Base-by-base conservation (phyloP, 2,329 filamentous ascomycete species). In the Botrytis deweyae region DNA sequence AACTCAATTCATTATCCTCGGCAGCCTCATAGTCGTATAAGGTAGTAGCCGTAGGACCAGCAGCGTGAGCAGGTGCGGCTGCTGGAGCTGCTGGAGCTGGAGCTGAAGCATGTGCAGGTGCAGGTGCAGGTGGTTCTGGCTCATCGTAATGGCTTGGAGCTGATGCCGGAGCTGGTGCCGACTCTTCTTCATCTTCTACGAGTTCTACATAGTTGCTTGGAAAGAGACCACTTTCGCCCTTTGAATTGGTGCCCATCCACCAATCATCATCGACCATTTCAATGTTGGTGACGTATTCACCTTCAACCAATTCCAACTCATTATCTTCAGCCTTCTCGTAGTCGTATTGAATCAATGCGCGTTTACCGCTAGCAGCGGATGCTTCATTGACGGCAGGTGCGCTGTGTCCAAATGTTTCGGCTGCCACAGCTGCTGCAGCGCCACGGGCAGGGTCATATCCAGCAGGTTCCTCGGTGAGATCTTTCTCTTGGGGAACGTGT, bases 261-360 rank as follows among this genome's bases (percentile, higher is more conserved):
- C 96, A 99, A 81, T 99, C 95, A 70, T 97, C 92, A 79, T 98
- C 96, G 3, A 99, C 94, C 93, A 97, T 97, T 76, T 98, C 94
- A 79, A 99, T 97, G 81, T 97, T 92, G 38, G 89, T 94, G 55
- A 99, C 92, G 76, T 91, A 89, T 79, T 98, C 93, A 76, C 95
- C 95, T 83, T 99, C 96, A 40, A 89, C 87, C 29, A 99, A 88
- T 77, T 97, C 94, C 73, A 99, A 89, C 84, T 99, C 96, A 80
- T 99, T 99, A 78, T 97, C 95, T 83, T 99, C 96, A 1, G 94
- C 94, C 84, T 97, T 98, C 80, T 98, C 95, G 81, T 99, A 99
- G 81, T 99, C 96, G 82, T 96, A 99, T 80, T 96, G 91, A 52
- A 96, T 89, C 73, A 97, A 80, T 1, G 96, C 96, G 66, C 90